A percentile compares a stretch with the other conserved stretches of the same genome.
Evolutionary conservation across 805 yeast genomes (phyloP).

Genomic region (Yarrowia deformans): DNA sequence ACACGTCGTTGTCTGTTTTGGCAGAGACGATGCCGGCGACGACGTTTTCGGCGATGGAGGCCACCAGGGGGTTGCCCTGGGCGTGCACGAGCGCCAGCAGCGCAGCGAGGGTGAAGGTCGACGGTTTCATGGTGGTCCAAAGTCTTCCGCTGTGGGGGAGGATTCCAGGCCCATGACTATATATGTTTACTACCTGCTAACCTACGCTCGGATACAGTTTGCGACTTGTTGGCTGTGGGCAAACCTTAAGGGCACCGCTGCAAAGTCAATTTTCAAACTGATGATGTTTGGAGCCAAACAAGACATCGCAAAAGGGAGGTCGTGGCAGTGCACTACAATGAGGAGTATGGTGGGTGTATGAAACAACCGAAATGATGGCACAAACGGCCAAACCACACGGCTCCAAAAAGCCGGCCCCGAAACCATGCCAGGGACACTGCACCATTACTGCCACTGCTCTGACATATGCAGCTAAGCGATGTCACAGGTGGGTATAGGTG

Average conservation of each 20-base stretch:
- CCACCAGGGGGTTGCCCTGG: conserved; percentile 25
- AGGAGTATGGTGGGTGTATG: no score
- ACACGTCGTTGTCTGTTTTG: conserved; percentile 32
- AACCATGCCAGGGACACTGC: conserved; percentile 5
- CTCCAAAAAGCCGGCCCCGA: no score
- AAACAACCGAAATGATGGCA: no score
- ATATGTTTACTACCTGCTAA: conserved; percentile 17
- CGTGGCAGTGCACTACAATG: background rate
- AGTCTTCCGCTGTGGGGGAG: no score
- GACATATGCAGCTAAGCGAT: conserved; percentile 6
- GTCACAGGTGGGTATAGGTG: background rate
- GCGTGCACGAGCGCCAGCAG: conserved; percentile 8
- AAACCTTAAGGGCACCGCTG: background rate
- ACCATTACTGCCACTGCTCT: background rate
- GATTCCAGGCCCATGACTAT: background rate
- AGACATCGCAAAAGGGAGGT: conserved; percentile 8
- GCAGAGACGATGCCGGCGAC: conserved; percentile 31
- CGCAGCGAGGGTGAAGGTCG: conserved; percentile 2
- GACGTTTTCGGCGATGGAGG: conserved; percentile 28
- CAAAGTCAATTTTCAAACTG: conserved; percentile 14
- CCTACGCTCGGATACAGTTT: background rate
- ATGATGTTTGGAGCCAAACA: background rate
- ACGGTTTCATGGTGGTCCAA: background rate
- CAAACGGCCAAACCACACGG: no score
- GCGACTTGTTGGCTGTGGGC: conserved; percentile 9